Evolutionary conservation across 1,139 yeast species (phyloP), one percentile per base, ranked within the genome.

Genomic region (Pichia inconspicua): DNA sequence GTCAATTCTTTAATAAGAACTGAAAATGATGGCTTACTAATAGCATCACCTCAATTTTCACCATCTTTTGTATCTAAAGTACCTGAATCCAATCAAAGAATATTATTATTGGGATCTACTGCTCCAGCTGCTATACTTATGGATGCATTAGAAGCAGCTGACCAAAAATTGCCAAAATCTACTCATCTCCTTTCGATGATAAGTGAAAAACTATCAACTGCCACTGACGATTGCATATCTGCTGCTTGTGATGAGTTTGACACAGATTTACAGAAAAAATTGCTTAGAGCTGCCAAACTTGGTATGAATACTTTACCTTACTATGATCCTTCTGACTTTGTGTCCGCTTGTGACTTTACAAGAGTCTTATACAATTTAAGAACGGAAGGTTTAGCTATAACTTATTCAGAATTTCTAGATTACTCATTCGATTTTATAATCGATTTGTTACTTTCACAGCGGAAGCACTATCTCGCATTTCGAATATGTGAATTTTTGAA

Each of bases 181-280:
- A 87, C 87, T 58, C 89, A 87, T 50, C 87, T 84, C 53, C 66
- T 89, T 38, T 73, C 80, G 49, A 77, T 83, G 38, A 72, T 84
- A 8, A 78, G 77, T 40, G 64, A 69, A 22, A 66, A 74, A 25
- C 66, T 92, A 25, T 66, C 69, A 0, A 68, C 67, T 10, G 96
- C 97, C 0, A 82, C 90, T 2, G 73, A 75, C 36, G 77, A 76
- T 27, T 87, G 96, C 61, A 73, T 90, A 11, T 69, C 74, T 4
- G 95, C 94, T 0, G 85, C 96, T 1, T 66, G 81, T 8, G 82
- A 82, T 46, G 97, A 90, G 58, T 80, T 86, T 58, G 85, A 82
- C 51, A 75, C 84, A 0, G 69, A 72, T 45, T 78, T 92, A 84
- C 98, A 92, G 58, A 89, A 89, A 61, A 78, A 77, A 48, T 69